A percentile compares a stretch with the other conserved stretches of the same genome.
Evolutionary conservation across 345 rosid genomes (phyloP).

Genomic region (Linum usitatissimum): DNA sequence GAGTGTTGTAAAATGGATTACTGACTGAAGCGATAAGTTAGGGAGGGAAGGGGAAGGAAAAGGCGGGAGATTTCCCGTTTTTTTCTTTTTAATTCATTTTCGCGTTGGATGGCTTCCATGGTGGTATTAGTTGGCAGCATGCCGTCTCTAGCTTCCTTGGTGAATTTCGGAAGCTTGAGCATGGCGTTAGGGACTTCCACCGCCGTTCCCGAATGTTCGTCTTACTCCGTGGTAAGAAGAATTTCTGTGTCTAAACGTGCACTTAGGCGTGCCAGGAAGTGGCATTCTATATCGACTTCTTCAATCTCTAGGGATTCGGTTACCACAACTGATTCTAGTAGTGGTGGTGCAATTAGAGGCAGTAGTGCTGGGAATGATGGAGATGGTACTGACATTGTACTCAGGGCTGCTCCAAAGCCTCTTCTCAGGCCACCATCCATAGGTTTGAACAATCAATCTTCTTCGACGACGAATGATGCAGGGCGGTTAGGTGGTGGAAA

Average conservation of each 20-base stretch:
- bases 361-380: slow-evolving; percentile 19
- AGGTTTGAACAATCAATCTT: slow-evolving; percentile 20
- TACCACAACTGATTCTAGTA: slow-evolving; percentile 42
- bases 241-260: slow-evolving; percentile 43
- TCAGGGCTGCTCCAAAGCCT: slow-evolving; percentile 78
- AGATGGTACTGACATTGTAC: slow-evolving; percentile 44
- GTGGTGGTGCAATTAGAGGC: slow-evolving; percentile 27
- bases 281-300: slow-evolving; percentile 26
- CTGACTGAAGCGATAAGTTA: not conserved
- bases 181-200: slow-evolving; percentile 15
- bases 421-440: slow-evolving; percentile 37
- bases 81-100: not conserved
- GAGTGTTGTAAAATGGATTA: not conserved
- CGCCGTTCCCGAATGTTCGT: slow-evolving; percentile 36
- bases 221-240: slow-evolving; percentile 43
- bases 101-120: slow-evolving; percentile 36
- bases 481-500: slow-evolving; percentile 26
- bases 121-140: slow-evolving; percentile 66
- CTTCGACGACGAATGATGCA: slow-evolving; percentile 16
- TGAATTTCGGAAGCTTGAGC: slow-evolving; percentile 37
- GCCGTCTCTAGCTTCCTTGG: slow-evolving; percentile 66
- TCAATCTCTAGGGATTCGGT: slow-evolving; percentile 63
- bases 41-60: not conserved
- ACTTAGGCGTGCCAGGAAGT: slow-evolving; percentile 37
- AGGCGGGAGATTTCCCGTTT: not conserved